A percentile compares a stretch with the other conserved stretches of the same genome.
phyloP scores from a whole-genome alignment of 2,329 filamentous ascomycete genomes.

The Chaetomiaceae sp. region DNA sequence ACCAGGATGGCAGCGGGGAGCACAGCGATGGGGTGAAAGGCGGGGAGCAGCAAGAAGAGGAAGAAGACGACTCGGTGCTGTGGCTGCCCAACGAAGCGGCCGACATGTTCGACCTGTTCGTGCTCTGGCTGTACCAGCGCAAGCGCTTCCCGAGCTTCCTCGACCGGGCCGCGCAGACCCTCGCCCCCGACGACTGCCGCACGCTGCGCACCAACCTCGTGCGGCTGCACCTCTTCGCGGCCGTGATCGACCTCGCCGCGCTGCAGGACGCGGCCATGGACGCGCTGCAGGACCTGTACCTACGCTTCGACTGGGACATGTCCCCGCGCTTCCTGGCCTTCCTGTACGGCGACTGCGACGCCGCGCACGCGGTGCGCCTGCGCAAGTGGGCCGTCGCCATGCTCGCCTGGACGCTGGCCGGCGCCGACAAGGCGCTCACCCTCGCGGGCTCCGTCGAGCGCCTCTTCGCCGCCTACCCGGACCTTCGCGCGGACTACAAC shows the following conservation, averaged over 20 bases:
- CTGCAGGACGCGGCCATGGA: conserved; percentile 55
- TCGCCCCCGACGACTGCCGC: conserved; percentile 14
- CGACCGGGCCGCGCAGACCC: conserved; percentile 33
- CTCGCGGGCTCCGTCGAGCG: conserved; percentile 34
- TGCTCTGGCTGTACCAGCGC: conserved; percentile 46
- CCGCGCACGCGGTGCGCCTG: conserved; percentile 43
- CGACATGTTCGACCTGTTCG: conserved; percentile 48
- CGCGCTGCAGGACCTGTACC: conserved; percentile 52
- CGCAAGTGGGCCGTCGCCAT: conserved; percentile 56
- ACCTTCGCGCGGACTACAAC: conserved; percentile 45
- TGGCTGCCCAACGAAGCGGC: conserved; percentile 42
- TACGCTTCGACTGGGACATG: conserved; percentile 53
- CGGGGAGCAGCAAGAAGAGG: not conserved
- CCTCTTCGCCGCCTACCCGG: conserved; percentile 40
- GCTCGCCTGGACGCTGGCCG: conserved; percentile 49
- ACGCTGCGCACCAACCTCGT: conserved; percentile 51
- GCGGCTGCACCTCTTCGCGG: conserved; percentile 52
- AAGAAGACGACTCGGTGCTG: conserved; percentile 24
- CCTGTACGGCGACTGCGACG: conserved; percentile 49
- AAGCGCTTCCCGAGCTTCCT: conserved; percentile 38
- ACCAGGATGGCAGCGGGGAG: conserved; percentile 5
- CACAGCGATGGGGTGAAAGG: too few species aligned
- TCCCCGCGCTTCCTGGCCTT: conserved; percentile 44
- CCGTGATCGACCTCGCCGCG: conserved; percentile 41
- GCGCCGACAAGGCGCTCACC: conserved; percentile 20